Evolutionary conservation across 1,284 basidiomycete species (phyloP).

Genomic region (Ustilago sp.): DNA sequence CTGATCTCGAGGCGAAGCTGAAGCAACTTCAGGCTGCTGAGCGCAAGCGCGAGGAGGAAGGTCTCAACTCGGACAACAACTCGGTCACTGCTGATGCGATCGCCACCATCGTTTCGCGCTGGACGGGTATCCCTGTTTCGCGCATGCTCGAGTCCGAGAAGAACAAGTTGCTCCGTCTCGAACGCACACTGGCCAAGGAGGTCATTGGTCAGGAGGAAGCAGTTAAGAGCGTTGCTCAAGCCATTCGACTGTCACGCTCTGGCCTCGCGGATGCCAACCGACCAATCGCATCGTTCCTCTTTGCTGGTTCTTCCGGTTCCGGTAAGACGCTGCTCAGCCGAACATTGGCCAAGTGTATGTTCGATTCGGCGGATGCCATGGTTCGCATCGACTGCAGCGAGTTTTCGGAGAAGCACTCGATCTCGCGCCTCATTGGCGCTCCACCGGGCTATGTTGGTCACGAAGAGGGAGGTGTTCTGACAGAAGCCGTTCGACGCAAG

Average conservation of each 20-base stretch:
- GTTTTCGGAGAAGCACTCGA: conserved; percentile 73
- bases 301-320: conserved; percentile 71
- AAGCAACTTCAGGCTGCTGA: conserved; percentile 72
- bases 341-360: conserved; percentile 71
- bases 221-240: conserved; percentile 74
- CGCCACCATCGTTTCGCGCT: conserved; percentile 73
- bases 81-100: conserved; percentile 70
- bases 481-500: conserved; percentile 70
- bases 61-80: conserved; percentile 54
- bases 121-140: conserved; percentile 72
- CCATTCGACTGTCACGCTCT: conserved; percentile 74
- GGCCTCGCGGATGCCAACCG: conserved; percentile 74
- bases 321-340: conserved; percentile 75
- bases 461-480: conserved; percentile 81
- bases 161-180: conserved; percentile 65
- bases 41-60: conserved; percentile 70
- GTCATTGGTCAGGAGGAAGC: conserved; percentile 75
- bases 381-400: conserved; percentile 74
- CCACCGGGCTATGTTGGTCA: conserved; percentile 86
- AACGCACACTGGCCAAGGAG: conserved; percentile 59
- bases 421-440: conserved; percentile 73
- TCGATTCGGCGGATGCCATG: conserved; percentile 74
- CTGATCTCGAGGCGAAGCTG: conserved; percentile 83
- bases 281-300: conserved; percentile 73
- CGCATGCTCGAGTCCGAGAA: conserved; percentile 69